Percentiles rank a stretch among this genome's conserved stretches.
These are phyloP conservation scores for Hyaloscypha finlandica DNA, from an alignment of 495 filamentous ascomycete genomes.

Conservation along the genomic window DNA sequence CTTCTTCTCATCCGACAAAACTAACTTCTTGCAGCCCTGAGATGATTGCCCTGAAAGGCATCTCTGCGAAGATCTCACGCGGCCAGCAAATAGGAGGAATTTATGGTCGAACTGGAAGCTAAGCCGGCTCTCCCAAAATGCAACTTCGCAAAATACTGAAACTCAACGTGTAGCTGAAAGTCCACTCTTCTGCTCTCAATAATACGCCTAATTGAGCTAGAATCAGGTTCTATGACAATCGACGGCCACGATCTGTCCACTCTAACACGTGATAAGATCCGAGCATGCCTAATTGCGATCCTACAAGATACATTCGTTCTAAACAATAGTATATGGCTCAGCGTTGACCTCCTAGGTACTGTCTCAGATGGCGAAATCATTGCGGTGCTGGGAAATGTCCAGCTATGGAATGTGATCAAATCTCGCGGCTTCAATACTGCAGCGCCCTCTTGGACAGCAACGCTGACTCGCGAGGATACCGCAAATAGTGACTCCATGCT, in stretches of 20 bases:
- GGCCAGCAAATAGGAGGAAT: constrained; percentile 40
- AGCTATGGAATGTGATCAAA: constrained; percentile 36
- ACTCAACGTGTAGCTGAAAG: constrained; percentile 31
- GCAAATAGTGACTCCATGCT: constrained; percentile 23
- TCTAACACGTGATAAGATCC: constrained; percentile 28
- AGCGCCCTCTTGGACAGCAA: background rate
- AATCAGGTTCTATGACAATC: constrained; percentile 31
- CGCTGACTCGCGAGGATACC: background rate
- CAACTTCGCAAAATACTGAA: constrained; percentile 5
- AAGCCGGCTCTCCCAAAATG: background rate
- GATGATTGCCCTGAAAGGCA: constrained; percentile 28
- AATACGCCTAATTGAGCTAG: constrained; percentile 27
- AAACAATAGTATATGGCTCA: constrained; percentile 54
- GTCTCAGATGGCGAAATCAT: constrained; percentile 21
- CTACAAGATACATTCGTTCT: constrained; percentile 64
- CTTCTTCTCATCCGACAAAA: background rate
- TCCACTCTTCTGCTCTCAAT: constrained; percentile 35
- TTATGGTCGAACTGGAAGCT: constrained; percentile 38
- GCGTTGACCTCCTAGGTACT: constrained; percentile 44
- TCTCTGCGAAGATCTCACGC: constrained; percentile 34
- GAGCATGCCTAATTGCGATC: constrained; percentile 41
- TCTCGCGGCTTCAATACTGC: constrained; percentile 10
- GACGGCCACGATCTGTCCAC: constrained; percentile 37
- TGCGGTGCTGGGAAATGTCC: constrained; percentile 4
- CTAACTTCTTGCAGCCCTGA: constrained; percentile 17